Base-by-base conservation (phyloP, 208 protist species). In the Spongospora subterranea region DNA sequence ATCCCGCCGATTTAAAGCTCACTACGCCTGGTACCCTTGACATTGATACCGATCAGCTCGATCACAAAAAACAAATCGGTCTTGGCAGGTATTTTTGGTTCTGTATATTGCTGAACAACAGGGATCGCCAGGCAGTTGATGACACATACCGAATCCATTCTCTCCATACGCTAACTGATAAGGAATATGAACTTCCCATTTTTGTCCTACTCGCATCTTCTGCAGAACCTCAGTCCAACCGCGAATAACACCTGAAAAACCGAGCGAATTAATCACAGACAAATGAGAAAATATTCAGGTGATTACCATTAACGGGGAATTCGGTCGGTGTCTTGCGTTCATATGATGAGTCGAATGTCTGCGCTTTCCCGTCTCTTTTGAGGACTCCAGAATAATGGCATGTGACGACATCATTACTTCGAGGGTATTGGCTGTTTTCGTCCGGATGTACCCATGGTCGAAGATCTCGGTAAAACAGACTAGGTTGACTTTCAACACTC, bases 181-280 rank as follows among this genome's bases (percentile, higher is more conserved):
- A 60, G 50, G 50, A 60, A 60, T 60, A 24, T 60, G 50, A 60
- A 60, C 50, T 24, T 60, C 50, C 50, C 50, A 60, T 60, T 60
- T 60, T 60, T 60, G 50, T 29, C 50, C 50, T 6, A 6, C 6
- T 29, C 13, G 24, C 50, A 60, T 60, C 24, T 60, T 60, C 24
- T 60, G 50, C 50, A 60, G 24, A 24, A 60, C 50, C 50, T 60
- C 13, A 29, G 6, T 6, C 50, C 50, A 60, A 29, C 50, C 50
- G 13, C 24, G 6, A 24, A 60, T 60, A 60, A 60, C 50, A 60
- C 50, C 50, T 60, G 24, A 60, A 29, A 60, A 6, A 24, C n/a
- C n/a, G n/a, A n/a, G n/a, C n/a, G 24, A 60, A 6, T 29, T 60
- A 29, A 60, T 60, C 13, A 60, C 6, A 60, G 50, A 60, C 6